phyloP scores from a whole-genome alignment of 1,284 basidiomycete genomes.

The Ustilago vetiveriae region DNA sequence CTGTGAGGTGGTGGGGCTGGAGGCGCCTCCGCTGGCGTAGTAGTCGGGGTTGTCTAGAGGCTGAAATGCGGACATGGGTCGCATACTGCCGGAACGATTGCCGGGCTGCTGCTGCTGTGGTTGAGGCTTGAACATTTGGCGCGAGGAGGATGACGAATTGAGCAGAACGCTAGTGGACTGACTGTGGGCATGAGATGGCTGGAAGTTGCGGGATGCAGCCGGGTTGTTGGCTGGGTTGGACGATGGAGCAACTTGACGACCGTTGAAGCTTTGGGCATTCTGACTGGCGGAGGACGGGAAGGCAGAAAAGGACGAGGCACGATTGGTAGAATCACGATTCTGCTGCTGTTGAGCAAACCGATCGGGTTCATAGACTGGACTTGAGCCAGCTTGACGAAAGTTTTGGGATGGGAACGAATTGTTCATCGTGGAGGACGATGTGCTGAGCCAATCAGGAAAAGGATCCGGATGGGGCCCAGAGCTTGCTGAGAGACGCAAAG shows the following conservation, averaged over 20 bases:
- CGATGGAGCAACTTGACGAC: constrained; percentile 13
- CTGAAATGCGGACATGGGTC: constrained; percentile 63
- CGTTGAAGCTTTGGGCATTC: constrained; percentile 16
- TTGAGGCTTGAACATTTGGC: constrained; percentile 27
- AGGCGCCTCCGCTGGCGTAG: constrained; percentile 14
- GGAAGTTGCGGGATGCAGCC: constrained; percentile 18
- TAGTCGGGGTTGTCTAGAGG: constrained; percentile 56
- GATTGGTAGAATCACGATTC: constrained; percentile 5
- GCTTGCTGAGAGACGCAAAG: no score
- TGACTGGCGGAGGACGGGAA: constrained; percentile 15
- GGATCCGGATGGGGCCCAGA: no score
- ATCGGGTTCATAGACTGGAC: constrained; percentile 22
- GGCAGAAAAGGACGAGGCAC: constrained; percentile 10
- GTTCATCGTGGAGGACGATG: constrained; percentile 16
- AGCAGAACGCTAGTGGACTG: constrained; percentile 45
- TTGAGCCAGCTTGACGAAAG: constrained; percentile 9
- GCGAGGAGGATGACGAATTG: constrained; percentile 24
- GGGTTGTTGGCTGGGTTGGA: neutral
- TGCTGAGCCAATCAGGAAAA: neutral
- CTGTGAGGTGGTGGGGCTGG: constrained; percentile 22
- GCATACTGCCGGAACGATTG: constrained; percentile 34
- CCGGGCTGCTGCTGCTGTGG: constrained; percentile 21
- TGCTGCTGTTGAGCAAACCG: constrained; percentile 13
- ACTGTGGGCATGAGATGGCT: constrained; percentile 33
- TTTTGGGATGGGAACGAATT: constrained; percentile 20